Percentiles rank a stretch among this genome's conserved stretches.
These are phyloP conservation scores for Arabidopsis thaliana DNA, from an alignment of 345 rosid genomes.

Conservation along the genomic window TAIR10.1 NC_003074.8:19723501-19724000, in stretches of 20 bases:
- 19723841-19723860: background rate
- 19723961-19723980: conserved; percentile 76
- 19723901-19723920: background rate
- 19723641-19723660: conserved; percentile 64
- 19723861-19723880: background rate
- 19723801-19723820: background rate
- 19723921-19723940: conserved; percentile 51
- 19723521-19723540: conserved; percentile 24
- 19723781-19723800: background rate
- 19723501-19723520: background rate
- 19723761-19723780: background rate
- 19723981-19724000: conserved; percentile 61
- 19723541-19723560: conserved; percentile 66
- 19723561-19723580: conserved; percentile 77
- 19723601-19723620: conserved; percentile 73
- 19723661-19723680: conserved; percentile 81
- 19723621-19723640: conserved; percentile 79
- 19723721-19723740: background rate
- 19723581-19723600: conserved; percentile 69
- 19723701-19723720: conserved; percentile 54
- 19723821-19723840: conserved; percentile 12
- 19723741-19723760: background rate
- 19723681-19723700: conserved; percentile 78
- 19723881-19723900: conserved; percentile 14
- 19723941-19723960: conserved; percentile 70